These are phyloP conservation scores for Russula abietina DNA, from an alignment of 768 basidiomycete species.

Conservation along the genomic window DNA sequence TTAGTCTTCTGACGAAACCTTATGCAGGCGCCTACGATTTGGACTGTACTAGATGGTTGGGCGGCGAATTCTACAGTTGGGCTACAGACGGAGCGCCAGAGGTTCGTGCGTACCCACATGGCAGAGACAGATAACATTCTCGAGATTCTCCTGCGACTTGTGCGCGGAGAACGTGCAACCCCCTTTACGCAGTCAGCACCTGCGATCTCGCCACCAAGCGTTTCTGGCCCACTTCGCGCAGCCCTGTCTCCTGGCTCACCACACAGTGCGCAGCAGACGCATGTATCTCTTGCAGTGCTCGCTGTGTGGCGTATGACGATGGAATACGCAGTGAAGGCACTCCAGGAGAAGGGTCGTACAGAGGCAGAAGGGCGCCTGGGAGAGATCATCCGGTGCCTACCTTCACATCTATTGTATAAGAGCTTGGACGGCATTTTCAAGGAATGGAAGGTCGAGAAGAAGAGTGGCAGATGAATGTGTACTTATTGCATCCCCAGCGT, in stretches of 20 bases:
- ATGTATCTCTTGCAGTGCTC: constrained; percentile 87
- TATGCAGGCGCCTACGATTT: constrained; percentile 80
- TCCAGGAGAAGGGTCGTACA: constrained; percentile 50
- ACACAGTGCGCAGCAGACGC: constrained; percentile 86
- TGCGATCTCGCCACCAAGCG: constrained; percentile 53
- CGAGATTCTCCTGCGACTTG: constrained; percentile 87
- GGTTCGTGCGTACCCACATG: constrained; percentile 87
- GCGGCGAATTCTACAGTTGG: constrained; percentile 78
- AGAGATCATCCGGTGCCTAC: constrained; percentile 86
- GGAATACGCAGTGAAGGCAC: constrained; percentile 73
- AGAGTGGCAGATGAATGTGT: constrained; percentile 44
- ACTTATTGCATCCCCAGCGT: constrained; percentile 6
- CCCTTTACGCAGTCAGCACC: constrained; percentile 61
- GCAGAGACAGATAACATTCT: constrained; percentile 80
- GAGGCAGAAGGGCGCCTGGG: constrained; percentile 74
- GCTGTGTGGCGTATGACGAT: constrained; percentile 82
- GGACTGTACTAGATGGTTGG: constrained; percentile 89
- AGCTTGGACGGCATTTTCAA: constrained; percentile 93
- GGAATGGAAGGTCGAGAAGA: constrained; percentile 84
- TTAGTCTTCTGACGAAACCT: constrained; percentile 8
- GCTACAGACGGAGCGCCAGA: constrained; percentile 65
- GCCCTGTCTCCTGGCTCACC: constrained; percentile 71
- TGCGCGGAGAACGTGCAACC: constrained; percentile 80
- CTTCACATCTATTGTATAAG: constrained; percentile 81
- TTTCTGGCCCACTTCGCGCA: constrained; percentile 64